These are phyloP conservation scores for Ophiostoma fasciatum DNA, from an alignment of 2,329 filamentous ascomycete genomes.

Conservation along the genomic window DNA sequence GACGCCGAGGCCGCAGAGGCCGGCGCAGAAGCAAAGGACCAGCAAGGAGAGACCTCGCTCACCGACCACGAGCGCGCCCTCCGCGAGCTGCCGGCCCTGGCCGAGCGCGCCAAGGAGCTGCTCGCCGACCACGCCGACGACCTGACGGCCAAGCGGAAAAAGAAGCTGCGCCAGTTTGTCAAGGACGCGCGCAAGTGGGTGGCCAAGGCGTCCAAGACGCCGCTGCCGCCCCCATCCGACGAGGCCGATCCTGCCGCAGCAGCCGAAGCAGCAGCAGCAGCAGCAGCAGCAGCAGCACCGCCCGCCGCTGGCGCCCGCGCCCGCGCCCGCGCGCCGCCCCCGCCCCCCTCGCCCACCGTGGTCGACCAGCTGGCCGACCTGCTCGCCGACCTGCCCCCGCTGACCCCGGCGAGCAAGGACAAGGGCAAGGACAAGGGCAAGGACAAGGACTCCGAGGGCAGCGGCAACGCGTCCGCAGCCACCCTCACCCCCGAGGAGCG, in stretches of 20 bases:
- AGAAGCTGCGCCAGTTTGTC: conserved; percentile 58
- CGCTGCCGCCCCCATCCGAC: no score
- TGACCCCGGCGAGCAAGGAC: background rate
- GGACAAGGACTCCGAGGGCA: conserved; percentile 1
- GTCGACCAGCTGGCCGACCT: conserved; percentile 39
- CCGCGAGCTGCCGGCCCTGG: conserved; percentile 21
- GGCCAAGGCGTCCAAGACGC: conserved; percentile 25
- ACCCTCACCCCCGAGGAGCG: conserved; percentile 39
- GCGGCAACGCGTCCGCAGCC: no score
- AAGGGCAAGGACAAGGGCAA: background rate
- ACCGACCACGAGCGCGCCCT: conserved; percentile 10
- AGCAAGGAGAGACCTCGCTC: conserved; percentile 2
- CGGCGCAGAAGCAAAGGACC: conserved; percentile 8
- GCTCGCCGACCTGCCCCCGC: conserved; percentile 15
- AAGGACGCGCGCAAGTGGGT: conserved; percentile 49
- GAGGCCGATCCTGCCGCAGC: no score
- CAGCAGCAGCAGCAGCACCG: no score
- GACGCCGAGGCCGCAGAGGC: conserved; percentile 19
- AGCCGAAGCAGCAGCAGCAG: no score
- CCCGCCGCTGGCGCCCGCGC: conserved; percentile 5
- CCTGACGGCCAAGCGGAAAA: conserved; percentile 58
- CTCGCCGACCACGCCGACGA: conserved; percentile 14
- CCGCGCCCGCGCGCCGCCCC: conserved; percentile 19
- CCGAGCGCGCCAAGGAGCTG: conserved; percentile 25
- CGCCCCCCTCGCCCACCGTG: conserved; percentile 23